Conservation (phyloP, 75 land plant species). For the Cryptomeria japonica region DNA sequence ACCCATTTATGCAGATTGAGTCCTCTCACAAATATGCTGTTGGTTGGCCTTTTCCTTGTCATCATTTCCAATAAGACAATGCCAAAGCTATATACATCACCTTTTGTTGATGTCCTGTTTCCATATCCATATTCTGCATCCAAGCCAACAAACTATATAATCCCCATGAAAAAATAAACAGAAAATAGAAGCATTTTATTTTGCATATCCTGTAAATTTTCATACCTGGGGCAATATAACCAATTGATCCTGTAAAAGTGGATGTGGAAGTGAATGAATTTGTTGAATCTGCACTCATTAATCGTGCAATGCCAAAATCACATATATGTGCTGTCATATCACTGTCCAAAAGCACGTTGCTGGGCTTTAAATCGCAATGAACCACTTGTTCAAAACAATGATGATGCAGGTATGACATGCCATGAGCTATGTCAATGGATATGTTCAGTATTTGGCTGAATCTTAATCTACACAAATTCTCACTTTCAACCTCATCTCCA, state of each 20-base stretch:
- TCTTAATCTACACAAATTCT: not conserved
- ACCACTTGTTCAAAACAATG: slow-evolving; percentile 10
- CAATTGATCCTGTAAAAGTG: slow-evolving; percentile 5
- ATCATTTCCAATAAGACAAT: slow-evolving; percentile 9
- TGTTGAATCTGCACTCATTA: not conserved
- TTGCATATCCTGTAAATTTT: not conserved
- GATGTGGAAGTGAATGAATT: slow-evolving; percentile 2
- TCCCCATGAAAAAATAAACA: not conserved
- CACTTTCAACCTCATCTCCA: not conserved
- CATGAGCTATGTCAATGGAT: slow-evolving; percentile 15
- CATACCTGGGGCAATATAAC: slow-evolving; percentile 20
- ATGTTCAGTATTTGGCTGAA: slow-evolving; percentile 14
- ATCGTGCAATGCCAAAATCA: slow-evolving; percentile 22
- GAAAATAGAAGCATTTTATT: not conserved
- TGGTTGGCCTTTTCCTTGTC: slow-evolving; percentile 13
- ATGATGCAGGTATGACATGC: slow-evolving; percentile 15
- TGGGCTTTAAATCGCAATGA: slow-evolving; percentile 24
- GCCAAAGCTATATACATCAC: slow-evolving; percentile 18
- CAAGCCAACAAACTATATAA: not conserved
- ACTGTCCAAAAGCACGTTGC: slow-evolving; percentile 18
- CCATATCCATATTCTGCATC: slow-evolving; percentile 12
- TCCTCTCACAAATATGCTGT: slow-evolving; percentile 12
- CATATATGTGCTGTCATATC: slow-evolving; percentile 18
- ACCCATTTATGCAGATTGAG: slow-evolving; percentile 7
- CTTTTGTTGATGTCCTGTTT: not conserved